Base-by-base conservation (phyloP, 2,329 filamentous ascomycete species). In the Stachybotrys chartarum region DNA sequence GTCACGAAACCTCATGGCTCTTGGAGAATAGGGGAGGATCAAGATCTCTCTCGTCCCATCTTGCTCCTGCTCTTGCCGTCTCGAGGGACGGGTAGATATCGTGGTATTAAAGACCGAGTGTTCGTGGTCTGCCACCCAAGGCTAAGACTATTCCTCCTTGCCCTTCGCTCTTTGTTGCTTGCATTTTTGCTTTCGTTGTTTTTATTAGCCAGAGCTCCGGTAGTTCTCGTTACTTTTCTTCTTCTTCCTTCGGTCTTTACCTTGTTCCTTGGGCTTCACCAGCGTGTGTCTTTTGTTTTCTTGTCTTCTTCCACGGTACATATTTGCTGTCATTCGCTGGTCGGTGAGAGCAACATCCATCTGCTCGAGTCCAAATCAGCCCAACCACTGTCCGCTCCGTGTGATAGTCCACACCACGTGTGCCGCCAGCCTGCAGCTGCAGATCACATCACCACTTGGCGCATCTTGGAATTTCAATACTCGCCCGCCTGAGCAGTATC, bases 171-270 rank as follows among this genome's bases (percentile, higher is more conserved):
- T 47, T 24, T 17, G 16, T 24, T 24, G 10, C 45, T 47, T 24
- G 10, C 45, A 8, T 47, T 17, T 16, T 47, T 17, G 8, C 17
- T 24, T 47, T 10, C 7, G 45, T 47, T n/a, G 10, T 17, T 17
- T 47, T n/a, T 17, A 8, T n/a, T 8, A 12, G 17, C 16, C 45
- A 47, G 45, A 47, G 18, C 45, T 47, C 45, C 45, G 45, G 45
- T 47, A 47, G 45, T 47, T 47, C 44, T 64, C 66, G 51, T 57
- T 55, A 56, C 56, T 59, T 56, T 56, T 58, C 54, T n/a, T 47
- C 45, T 42, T 42, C 35, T 42, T 42, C 14, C 3, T 42, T 6
- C 35, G 24, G 14, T 42, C 35, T 42, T 42, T 42, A 42, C 35
- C 35, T 42, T 6, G 35, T 42, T 42, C 14, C 24, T 24, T 24